Evolutionary conservation across 2,329 filamentous ascomycete genomes (phyloP).

Genomic region (Aspergillus uvarum): DNA sequence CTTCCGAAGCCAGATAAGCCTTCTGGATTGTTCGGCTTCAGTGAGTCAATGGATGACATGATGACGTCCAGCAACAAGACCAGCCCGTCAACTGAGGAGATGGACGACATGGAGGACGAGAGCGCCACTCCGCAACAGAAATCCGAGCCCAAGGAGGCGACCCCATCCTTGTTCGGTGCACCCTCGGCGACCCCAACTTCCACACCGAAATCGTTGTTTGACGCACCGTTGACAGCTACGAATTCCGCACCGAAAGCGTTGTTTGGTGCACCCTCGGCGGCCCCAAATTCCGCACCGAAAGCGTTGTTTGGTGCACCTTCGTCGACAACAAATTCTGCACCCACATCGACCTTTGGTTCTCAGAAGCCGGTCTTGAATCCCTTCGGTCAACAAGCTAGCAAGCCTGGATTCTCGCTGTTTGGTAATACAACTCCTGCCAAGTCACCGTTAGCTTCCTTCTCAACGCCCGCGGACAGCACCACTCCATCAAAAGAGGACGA

Average conservation of each 20-base stretch:
- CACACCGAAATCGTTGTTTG: conserved; percentile 26
- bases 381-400: conserved; percentile 26
- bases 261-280: conserved; percentile 16
- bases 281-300: conserved; percentile 25
- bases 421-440: conserved; percentile 26
- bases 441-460: conserved; percentile 30
- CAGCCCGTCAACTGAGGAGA: conserved; percentile 36
- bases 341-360: not conserved
- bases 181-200: conserved; percentile 24
- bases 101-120: conserved; percentile 39
- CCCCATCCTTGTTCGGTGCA: conserved; percentile 29
- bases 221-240: not conserved
- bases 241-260: not conserved
- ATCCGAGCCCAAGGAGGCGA: conserved; percentile 20
- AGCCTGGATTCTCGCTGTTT: conserved; percentile 34
- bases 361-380: conserved; percentile 11
- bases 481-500: conserved; percentile 35
- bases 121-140: conserved; percentile 23
- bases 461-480: conserved; percentile 35
- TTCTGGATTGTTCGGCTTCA: conserved; percentile 40
- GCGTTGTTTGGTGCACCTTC: conserved; percentile 14
- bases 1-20: conserved; percentile 39
- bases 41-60: conserved; percentile 41
- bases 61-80: conserved; percentile 35
- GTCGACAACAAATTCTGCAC: not conserved